Base-by-base conservation (phyloP, 768 basidiomycete species). In the Collybia nuda region DNA sequence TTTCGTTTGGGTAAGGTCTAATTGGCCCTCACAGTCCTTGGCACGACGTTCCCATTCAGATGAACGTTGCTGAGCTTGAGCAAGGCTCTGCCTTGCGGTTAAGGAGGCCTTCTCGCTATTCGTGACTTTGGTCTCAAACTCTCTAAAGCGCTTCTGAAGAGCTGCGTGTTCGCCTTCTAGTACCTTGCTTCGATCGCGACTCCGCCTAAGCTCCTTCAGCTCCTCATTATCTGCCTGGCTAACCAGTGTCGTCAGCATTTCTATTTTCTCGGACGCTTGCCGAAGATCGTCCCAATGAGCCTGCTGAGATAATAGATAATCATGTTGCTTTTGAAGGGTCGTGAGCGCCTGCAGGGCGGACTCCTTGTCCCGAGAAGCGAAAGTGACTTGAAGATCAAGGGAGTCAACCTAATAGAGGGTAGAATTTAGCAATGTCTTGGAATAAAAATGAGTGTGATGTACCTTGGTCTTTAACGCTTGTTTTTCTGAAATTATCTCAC, bases 21-120 rank as follows among this genome's bases (percentile, higher is more conserved):
- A 66, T 49, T 85, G 78, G 18, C 72, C 69, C 65, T 90, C 87
- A 38, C 78, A 77, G 54, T 89, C 86, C 59, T 84, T 84, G 17
- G 87, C 82, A 19, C 84, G 84, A 54, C 79, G 79, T 67, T 93
- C 91, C 89, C 88, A 92, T 58, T 93, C 91, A 2, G 79, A 69
- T 2, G 88, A 79, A 21, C 88, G 87, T 62, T 90, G 88, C 53
- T 92, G 86, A 18, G 86, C 84, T 55, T 87, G 84, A 18, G 77
- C 67, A 23, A 92, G 74, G 62, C 67, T 86, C 62, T 89, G 84
- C 38, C 81, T 80, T 2, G 81, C 75, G 15, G 82, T 67, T 19
- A 67, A 68, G 1, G 82, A 73, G 9, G 82, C 70, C 46, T 82
- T 80, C 40, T 93, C 89, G 58, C 72, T 81, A 57, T 80, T 86